Base-by-base conservation (phyloP, 768 basidiomycete genomes). In the Amanita pseudoporphyria region DNA sequence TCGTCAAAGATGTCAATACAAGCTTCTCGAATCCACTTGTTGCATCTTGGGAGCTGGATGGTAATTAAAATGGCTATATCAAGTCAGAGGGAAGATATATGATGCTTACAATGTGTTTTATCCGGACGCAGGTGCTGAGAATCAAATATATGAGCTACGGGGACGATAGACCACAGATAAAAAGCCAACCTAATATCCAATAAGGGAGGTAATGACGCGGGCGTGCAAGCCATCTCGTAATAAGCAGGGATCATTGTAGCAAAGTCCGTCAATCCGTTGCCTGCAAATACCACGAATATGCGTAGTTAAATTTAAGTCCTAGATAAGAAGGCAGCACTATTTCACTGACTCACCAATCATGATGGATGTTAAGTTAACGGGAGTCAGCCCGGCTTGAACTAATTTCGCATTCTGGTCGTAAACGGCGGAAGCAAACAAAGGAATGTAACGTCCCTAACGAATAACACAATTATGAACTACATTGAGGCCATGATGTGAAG, bases 361-460 rank as follows among this genome's bases (percentile, higher is more conserved):
- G n/a, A 86, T 71, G 51, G 78, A 82, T 49, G 76, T 67, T 3
- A 91, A 67, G 60, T 89, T 88, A 54, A 90, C 57, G 54, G 70
- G 56, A 63, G 74, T 53, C 72, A 82, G 13, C 60, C 74, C 83
- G 9, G 67, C 76, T n/a, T 71, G 62, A 35, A 69, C 62, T 9
- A 84, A 68, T 24, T 68, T 60, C 41, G 63, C 57, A 61, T 92
- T 90, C 56, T 82, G 78, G 63, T 91, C 88, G 43, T 81, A 76
- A 9, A 91, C 79, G 28, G 82, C 81, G 13, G 84, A 74, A 0
- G 87, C 88, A 54, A 91, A 91, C 1, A 84, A 66, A 1, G 82
- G 84, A 1, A 87, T 67, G 57, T 86, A 84, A 9, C 80, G 76
- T 5, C 84, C 82, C 83, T 84, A 45, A 6, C 13, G 14, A 22